Evolutionary conservation across 208 protist species (phyloP), one percentile per base, ranked within the genome.

Genomic region (Ichthyophonus hoferi): DNA sequence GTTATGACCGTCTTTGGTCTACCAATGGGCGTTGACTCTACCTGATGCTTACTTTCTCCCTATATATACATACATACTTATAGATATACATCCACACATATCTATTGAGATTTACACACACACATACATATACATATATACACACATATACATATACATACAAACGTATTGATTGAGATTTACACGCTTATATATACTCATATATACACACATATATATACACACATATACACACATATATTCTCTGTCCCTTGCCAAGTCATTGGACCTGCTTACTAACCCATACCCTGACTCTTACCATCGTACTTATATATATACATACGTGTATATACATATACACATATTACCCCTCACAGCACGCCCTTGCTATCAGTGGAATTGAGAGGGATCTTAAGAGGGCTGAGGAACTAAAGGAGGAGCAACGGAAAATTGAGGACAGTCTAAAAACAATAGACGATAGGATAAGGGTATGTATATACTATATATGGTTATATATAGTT

Each of bases 71-170:
- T 82, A 82, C 35, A 82, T 82, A n/a, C 12, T 67, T 67, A 67
- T 67, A 67, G 12, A 67, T 67, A n/a, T 67, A 67, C 31, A 67
- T 67, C 12, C 31, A 67, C n/a, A 35, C 24, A 83, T 83, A 41
- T 67, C 12, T 67, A 67, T 67, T 67, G 31, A n/a, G 24, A 82
- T 82, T 17, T 82, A 67, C 14, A 67, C 40, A 43, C 58, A 86
- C 35, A 77, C 83, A 7, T 78, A 78, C 40, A n/a, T 82, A 7
- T 24, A n/a, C 50, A 67, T 24, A 41, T 83, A n/a, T 41, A 41
- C 79, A 83, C 79, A 83, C 34, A 17, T 83, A 41, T 24, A 83
- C 40, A 86, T 86, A 86, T 79, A 77, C 83, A 77, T 78, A 41
- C n/a, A 33, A 24, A 41, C 24, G 79, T 35, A 31, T 33, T 35